Evolutionary conservation across 371 early-diverging fungal genomes (phyloP).

Genomic region (Mycotypha africana): DNA sequence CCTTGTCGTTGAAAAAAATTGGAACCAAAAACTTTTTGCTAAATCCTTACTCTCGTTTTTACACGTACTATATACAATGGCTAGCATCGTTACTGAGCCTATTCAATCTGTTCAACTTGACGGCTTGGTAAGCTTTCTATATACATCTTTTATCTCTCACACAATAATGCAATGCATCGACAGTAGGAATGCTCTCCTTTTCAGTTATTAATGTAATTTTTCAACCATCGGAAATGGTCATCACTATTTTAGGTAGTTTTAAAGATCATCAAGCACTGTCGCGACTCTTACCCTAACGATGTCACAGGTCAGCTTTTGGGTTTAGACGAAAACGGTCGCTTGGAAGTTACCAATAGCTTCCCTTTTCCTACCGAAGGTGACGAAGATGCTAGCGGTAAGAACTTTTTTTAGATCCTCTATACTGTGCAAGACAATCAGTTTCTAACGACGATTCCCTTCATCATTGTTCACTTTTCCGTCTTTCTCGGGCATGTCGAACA

Average conservation of each 20-base stretch:
- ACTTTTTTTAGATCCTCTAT: too few relatives aligned
- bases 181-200: too few relatives aligned
- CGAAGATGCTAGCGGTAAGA: slow-evolving; percentile 45
- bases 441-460: too few relatives aligned
- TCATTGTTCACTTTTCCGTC: too few relatives aligned
- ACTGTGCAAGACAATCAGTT: too few relatives aligned
- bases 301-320: slow-evolving; percentile 91
- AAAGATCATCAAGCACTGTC: slow-evolving; percentile 95
- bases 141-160: neutral
- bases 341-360: slow-evolving; percentile 90
- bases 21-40: neutral
- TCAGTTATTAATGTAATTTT: too few relatives aligned
- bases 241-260: slow-evolving; percentile 85
- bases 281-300: slow-evolving; percentile 71
- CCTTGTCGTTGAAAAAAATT: too few relatives aligned
- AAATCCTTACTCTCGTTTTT: neutral
- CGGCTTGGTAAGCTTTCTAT: slow-evolving; percentile 21
- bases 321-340: slow-evolving; percentile 74
- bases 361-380: slow-evolving; percentile 68
- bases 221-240: too few relatives aligned
- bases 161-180: neutral
- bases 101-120: slow-evolving; percentile 23
- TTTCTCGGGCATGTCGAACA: too few relatives aligned
- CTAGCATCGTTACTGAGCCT: slow-evolving; percentile 8
- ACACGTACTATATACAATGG: neutral